Conservation (phyloP, 2,329 filamentous ascomycete species). For the Magnaporthiopsis poae region DNA sequence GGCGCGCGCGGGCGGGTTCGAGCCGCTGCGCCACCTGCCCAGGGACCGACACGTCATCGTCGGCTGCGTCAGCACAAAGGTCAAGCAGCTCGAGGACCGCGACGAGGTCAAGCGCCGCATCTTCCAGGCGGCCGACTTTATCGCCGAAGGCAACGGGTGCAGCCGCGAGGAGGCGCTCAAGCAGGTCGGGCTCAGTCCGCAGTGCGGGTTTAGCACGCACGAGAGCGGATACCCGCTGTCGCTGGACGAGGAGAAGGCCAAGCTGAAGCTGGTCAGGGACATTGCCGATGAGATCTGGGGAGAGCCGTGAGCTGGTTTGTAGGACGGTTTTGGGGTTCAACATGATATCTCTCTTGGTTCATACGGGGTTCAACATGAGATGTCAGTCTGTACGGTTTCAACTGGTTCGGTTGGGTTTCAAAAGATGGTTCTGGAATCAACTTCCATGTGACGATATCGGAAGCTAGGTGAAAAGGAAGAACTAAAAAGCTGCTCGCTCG, state of each 20-base stretch:
- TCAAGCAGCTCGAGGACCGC: slow-evolving; percentile 52
- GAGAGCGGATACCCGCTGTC: slow-evolving; percentile 61
- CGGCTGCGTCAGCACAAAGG: slow-evolving; percentile 54
- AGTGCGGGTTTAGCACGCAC: slow-evolving; percentile 67
- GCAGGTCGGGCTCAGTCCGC: slow-evolving; percentile 58
- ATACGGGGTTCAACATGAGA: too few relatives aligned
- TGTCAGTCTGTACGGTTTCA: too few relatives aligned
- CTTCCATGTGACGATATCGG: too few relatives aligned
- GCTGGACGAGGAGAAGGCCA: slow-evolving; percentile 62
- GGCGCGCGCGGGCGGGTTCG: slow-evolving; percentile 53
- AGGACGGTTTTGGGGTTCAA: too few relatives aligned
- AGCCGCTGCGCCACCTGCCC: slow-evolving; percentile 52
- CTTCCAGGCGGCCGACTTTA: slow-evolving; percentile 53
- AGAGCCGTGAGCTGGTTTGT: slow-evolving; percentile 22
- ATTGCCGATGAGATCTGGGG: slow-evolving; percentile 67
- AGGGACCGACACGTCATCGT: slow-evolving; percentile 54
- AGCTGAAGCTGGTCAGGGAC: slow-evolving; percentile 59
- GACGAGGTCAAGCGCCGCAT: slow-evolving; percentile 53
- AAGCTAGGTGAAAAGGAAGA: too few relatives aligned
- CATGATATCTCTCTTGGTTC: background rate
- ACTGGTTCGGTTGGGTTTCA: background rate
- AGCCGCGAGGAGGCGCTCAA: slow-evolving; percentile 57
- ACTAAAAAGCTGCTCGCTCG: too few relatives aligned
- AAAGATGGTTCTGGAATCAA: too few relatives aligned
- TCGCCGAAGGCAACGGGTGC: slow-evolving; percentile 58